Percentiles rank a stretch among this genome's conserved stretches.
Evolutionary conservation across 2,329 filamentous ascomycete species (phyloP).

Genomic region (Zymoseptoria pseudotritici): DNA sequence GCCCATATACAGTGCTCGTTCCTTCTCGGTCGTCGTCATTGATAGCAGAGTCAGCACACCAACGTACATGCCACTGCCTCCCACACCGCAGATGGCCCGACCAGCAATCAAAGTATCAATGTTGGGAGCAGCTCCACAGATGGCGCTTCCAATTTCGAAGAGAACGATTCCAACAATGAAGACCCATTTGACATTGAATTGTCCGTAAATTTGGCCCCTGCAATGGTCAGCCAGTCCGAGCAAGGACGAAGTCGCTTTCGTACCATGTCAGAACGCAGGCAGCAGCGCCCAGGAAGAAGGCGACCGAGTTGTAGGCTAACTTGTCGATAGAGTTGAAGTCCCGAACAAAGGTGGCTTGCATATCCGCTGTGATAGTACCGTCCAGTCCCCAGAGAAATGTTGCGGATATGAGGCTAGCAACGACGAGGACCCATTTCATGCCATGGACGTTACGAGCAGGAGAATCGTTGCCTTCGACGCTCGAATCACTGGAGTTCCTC

Average conservation of each 20-base stretch:
- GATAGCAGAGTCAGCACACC: slow-evolving; percentile 5
- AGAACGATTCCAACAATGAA: slow-evolving; percentile 11
- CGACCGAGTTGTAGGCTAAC: slow-evolving; percentile 4
- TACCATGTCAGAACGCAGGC: slow-evolving; percentile 6
- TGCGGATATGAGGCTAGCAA: slow-evolving; percentile 1
- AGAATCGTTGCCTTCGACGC: background rate
- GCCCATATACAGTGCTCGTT: slow-evolving; percentile 2
- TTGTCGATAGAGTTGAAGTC: slow-evolving; percentile 1
- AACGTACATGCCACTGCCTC: slow-evolving; percentile 36
- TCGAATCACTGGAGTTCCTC: background rate
- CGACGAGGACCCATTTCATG: slow-evolving; percentile 7
- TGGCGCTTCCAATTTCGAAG: slow-evolving; percentile 23
- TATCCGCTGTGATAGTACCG: slow-evolving; percentile 5
- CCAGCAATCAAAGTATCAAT: slow-evolving; percentile 28
- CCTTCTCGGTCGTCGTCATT: slow-evolving; percentile 6
- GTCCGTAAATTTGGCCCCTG: slow-evolving; percentile 5
- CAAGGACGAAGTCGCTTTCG: background rate
- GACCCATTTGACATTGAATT: slow-evolving; percentile 6
- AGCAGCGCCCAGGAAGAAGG: slow-evolving; percentile 5
- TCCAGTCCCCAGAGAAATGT: slow-evolving; percentile 7
- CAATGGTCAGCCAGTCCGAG: background rate
- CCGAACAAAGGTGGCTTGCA: slow-evolving; percentile 4
- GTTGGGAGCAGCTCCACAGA: slow-evolving; percentile 30
- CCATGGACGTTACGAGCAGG: slow-evolving; percentile 2
- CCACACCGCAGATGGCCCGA: slow-evolving; percentile 28